Percentiles rank a stretch among this genome's conserved stretches.
Conservation (phyloP, 2,329 filamentous ascomycete species). For the Pestalotiopsis sp. region DNA sequence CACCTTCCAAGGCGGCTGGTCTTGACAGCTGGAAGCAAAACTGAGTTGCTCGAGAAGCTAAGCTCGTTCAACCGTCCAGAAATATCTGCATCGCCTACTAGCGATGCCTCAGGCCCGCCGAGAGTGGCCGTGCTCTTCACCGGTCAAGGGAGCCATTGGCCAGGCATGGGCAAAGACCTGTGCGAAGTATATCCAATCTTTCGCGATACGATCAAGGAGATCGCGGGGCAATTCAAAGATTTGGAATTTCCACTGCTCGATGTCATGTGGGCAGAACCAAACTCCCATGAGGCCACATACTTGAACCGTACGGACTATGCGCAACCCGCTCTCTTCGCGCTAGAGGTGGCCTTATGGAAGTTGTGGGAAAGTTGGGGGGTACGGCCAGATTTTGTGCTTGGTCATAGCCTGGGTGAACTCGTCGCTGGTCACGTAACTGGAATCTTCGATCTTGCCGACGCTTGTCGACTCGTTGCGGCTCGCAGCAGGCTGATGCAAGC, state of each 20-base stretch:
- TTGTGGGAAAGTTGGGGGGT: slow-evolving; percentile 36
- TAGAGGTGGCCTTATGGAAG: slow-evolving; percentile 34
- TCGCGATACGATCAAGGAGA: slow-evolving; percentile 25
- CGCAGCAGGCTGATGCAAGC: slow-evolving; percentile 35
- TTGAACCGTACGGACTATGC: slow-evolving; percentile 33
- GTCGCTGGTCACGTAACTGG: slow-evolving; percentile 34
- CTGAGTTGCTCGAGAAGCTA: slow-evolving; percentile 22
- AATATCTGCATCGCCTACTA: slow-evolving; percentile 10
- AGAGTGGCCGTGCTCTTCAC: slow-evolving; percentile 37
- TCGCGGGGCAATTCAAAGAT: slow-evolving; percentile 23
- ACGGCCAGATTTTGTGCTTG: slow-evolving; percentile 30
- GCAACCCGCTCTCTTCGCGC: slow-evolving; percentile 36
- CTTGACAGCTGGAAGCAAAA: slow-evolving; percentile 23
- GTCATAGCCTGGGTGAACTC: slow-evolving; percentile 34
- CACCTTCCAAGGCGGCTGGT: slow-evolving; percentile 27
- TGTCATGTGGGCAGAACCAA: slow-evolving; percentile 33
- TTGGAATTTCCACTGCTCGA: slow-evolving; percentile 29
- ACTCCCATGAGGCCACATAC: slow-evolving; percentile 22
- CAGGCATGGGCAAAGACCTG: slow-evolving; percentile 35
- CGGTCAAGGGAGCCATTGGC: slow-evolving; percentile 36
- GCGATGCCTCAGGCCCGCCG: slow-evolving; percentile 13
- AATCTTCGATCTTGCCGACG: slow-evolving; percentile 32
- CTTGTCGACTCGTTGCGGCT: slow-evolving; percentile 34
- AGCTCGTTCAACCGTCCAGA: slow-evolving; percentile 10
- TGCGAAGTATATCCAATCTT: slow-evolving; percentile 29